These are phyloP conservation scores for Pseudozyma hubeiensis DNA, from an alignment of 1,284 basidiomycete genomes.

Conservation along the genomic window DNA sequence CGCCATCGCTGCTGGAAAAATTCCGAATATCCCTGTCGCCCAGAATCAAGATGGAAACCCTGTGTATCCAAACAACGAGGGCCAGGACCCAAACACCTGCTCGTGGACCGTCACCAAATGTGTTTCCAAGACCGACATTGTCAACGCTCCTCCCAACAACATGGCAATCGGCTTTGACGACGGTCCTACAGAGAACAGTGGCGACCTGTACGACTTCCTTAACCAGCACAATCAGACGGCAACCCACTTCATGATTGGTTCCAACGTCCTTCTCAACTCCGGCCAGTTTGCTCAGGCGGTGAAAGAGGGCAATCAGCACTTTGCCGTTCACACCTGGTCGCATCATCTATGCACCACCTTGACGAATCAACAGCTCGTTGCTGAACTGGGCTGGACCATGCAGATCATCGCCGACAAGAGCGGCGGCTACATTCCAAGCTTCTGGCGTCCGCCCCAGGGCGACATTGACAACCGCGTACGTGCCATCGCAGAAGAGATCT, in stretches of 20 bases:
- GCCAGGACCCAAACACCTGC: slow-evolving; percentile 36
- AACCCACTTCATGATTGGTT: slow-evolving; percentile 93
- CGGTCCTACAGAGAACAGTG: slow-evolving; percentile 83
- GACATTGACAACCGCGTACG: slow-evolving; percentile 68
- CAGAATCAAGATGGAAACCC: slow-evolving; percentile 22
- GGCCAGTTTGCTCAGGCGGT: slow-evolving; percentile 79
- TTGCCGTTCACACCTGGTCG: slow-evolving; percentile 71
- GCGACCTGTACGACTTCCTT: slow-evolving; percentile 76
- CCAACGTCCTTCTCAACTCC: slow-evolving; percentile 83
- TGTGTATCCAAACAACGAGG: slow-evolving; percentile 45
- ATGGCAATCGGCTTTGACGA: slow-evolving; percentile 74
- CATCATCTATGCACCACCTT: slow-evolving; percentile 78
- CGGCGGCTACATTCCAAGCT: slow-evolving; percentile 66
- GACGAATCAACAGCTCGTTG: slow-evolving; percentile 88
- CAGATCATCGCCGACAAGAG: slow-evolving; percentile 77
- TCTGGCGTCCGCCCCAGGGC: slow-evolving; percentile 70
- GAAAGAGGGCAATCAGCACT: slow-evolving; percentile 77
- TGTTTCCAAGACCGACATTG: slow-evolving; percentile 74
- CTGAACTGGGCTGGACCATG: slow-evolving; percentile 91
- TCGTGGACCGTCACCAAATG: slow-evolving; percentile 71
- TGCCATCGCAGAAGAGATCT: slow-evolving; percentile 62
- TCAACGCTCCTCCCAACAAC: slow-evolving; percentile 73
- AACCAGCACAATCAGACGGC: slow-evolving; percentile 76
- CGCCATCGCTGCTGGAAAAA: slow-evolving; percentile 51
- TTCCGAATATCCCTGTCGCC: slow-evolving; percentile 48